Conservation (phyloP, 345 rosid species). For the Punica granatum region DNA sequence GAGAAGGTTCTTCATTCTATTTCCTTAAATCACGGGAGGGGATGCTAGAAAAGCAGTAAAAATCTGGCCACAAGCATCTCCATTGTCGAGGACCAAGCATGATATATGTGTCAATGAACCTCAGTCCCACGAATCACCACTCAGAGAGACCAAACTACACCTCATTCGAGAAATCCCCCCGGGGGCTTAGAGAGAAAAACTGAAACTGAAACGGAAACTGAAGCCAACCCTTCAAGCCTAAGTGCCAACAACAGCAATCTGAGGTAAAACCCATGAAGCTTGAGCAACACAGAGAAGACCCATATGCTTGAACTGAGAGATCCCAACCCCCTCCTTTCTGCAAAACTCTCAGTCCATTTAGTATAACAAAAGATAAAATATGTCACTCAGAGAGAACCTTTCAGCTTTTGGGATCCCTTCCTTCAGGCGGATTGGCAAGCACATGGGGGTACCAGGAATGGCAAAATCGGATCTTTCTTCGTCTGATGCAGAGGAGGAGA, state of each 20-base stretch:
- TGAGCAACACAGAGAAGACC: background rate
- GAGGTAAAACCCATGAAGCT: slow-evolving; percentile 1
- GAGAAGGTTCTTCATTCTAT: slow-evolving; percentile 77
- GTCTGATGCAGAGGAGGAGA: background rate
- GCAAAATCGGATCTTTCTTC: background rate
- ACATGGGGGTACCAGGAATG: background rate
- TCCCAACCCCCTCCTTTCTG: background rate
- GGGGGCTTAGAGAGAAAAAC: background rate
- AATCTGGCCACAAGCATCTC: slow-evolving; percentile 57
- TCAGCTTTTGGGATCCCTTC: background rate
- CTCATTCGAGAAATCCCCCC: background rate
- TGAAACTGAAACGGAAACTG: background rate
- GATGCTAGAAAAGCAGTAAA: slow-evolving; percentile 42
- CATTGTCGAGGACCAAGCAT: slow-evolving; percentile 69
- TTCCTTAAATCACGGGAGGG: slow-evolving; percentile 17
- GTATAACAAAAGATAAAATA: background rate
- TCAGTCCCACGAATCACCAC: slow-evolving; percentile 2
- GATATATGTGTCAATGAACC: slow-evolving; percentile 22
- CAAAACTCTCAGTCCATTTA: background rate
- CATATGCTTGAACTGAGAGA: background rate
- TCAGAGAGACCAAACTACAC: background rate
- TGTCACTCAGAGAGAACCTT: background rate
- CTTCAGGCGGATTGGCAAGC: background rate
- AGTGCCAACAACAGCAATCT: background rate
- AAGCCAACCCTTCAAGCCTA: background rate